Conservation (phyloP, 768 basidiomycete species). For the Hemileccinum impolitum region DNA sequence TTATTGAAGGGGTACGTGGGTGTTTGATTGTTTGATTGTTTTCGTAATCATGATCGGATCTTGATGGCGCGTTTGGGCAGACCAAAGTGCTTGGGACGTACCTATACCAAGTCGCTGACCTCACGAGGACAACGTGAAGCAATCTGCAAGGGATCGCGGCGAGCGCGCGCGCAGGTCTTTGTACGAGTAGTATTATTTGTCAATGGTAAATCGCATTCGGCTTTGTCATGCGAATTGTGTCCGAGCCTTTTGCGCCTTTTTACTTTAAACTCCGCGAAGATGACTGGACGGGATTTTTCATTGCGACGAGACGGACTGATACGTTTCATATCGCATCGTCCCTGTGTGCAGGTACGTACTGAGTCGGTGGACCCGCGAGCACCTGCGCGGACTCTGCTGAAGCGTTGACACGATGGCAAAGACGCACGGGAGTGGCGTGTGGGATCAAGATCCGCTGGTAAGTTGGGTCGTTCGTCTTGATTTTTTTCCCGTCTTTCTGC, state of each 20-base stretch:
- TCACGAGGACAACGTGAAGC: conserved; percentile 13
- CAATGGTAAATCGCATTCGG: too few relatives aligned
- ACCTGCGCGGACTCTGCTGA: not conserved
- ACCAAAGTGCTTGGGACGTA: conserved; percentile 34
- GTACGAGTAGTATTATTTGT: too few relatives aligned
- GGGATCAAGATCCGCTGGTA: conserved; percentile 19
- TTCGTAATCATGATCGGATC: not conserved
- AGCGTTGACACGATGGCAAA: conserved; percentile 9
- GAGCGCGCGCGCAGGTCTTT: not conserved
- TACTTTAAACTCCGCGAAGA: conserved; percentile 23
- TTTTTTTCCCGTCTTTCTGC: not conserved
- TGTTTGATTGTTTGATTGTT: too few relatives aligned
- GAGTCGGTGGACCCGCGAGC: not conserved
- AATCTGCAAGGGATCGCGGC: not conserved
- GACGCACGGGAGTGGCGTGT: conserved; percentile 9
- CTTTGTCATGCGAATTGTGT: too few relatives aligned
- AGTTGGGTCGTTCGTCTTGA: not conserved
- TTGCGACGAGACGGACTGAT: not conserved
- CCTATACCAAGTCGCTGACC: conserved; percentile 29
- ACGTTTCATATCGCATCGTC: not conserved
- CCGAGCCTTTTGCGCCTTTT: not conserved
- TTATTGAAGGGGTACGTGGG: conserved; percentile 67
- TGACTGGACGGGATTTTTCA: not conserved
- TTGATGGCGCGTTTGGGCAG: conserved; percentile 11
- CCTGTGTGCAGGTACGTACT: not conserved